Evolutionary conservation across 257 asterid genomes (phyloP).

Genomic region (Lycium barbarum): DNA sequence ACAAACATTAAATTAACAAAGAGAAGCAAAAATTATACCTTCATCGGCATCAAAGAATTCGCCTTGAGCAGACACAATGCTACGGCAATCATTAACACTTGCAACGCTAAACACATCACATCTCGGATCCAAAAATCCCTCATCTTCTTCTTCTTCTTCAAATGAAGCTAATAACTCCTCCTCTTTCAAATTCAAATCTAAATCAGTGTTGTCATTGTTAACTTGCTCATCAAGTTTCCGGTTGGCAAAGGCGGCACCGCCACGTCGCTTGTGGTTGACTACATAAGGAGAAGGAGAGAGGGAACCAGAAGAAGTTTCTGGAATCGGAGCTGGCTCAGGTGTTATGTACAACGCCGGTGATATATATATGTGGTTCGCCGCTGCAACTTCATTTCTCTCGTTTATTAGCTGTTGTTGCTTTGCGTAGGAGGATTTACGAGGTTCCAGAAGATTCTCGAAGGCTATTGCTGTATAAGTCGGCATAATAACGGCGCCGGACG

Average conservation of each 20-base stretch:
- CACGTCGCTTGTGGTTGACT: conserved; percentile 79
- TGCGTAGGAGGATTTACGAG: conserved; percentile 52
- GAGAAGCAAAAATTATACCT: conserved; percentile 45
- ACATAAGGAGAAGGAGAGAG: conserved; percentile 78
- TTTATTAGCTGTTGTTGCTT: conserved; percentile 18
- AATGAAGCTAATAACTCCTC: conserved; percentile 28
- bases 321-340: conserved; percentile 78
- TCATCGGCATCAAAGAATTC: conserved; percentile 89
- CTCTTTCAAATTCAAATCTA: conserved; percentile 1
- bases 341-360: conserved; percentile 76
- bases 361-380: conserved; percentile 63
- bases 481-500: conserved; percentile 37
- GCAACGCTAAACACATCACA: conserved; percentile 43
- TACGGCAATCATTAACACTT: conserved; percentile 55
- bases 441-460: conserved; percentile 63
- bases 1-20: too few species aligned
- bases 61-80: conserved; percentile 66
- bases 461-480: conserved; percentile 65
- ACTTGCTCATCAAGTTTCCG: conserved; percentile 34
- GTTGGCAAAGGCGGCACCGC: conserved; percentile 41
- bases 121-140: conserved; percentile 51
- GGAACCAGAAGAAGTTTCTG: conserved; percentile 50
- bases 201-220: background rate
- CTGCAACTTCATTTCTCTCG: background rate
- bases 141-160: conserved; percentile 42